Evolutionary conservation across 2,329 filamentous ascomycete species (phyloP), one percentile per base, ranked within the genome.

Genomic region (Drechslera avenae): DNA sequence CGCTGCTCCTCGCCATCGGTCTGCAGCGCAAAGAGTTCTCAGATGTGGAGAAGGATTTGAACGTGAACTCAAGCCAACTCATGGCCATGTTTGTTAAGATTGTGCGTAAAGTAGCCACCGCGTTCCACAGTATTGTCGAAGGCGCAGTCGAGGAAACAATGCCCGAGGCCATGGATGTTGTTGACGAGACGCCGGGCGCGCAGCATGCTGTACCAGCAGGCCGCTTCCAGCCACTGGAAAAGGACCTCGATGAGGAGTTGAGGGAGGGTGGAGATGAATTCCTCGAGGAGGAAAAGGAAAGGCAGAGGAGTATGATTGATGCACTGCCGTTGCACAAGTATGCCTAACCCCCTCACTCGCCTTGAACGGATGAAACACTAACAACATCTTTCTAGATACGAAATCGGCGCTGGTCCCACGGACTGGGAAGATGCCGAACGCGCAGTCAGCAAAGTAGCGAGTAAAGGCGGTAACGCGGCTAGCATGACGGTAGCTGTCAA

Each of bases 41-140:
- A 12, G 83, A 84, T 10, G 77, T 97, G 7, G 88, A 92, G 55
- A 85, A 87, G 56, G 94, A 99, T 67, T 76, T 96, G 3, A 82
- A 81, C 6, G 76, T 97, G 5, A 85, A 84, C 1, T 82, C 85
- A 2, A 87, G 86, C 36, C 94, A 97, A 76, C 79, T 97, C 3
- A 80, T 99, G 56, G 92, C 93, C 54, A 96, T 97, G 88, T 97
- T 99, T 74, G 90, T 96, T 73, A 99, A 99, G 80, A 88, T 96
- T 54, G 82, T 97, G 52, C 86, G 91, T 59, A 97, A 97, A 78
- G 83, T 96, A 32, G 89, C 89, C 2, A 81, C 83, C 2, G 84
- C 92, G 69, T 94, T 99, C 75, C 84, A 86, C 26, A 78, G 81
- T 3, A 75, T 97, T 1, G 81, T 97, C 2, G 84, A 91, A 34